These are phyloP conservation scores for Linnemannia zychae DNA, from an alignment of 192 early-diverging fungal species.

Conservation along the genomic window DNA sequence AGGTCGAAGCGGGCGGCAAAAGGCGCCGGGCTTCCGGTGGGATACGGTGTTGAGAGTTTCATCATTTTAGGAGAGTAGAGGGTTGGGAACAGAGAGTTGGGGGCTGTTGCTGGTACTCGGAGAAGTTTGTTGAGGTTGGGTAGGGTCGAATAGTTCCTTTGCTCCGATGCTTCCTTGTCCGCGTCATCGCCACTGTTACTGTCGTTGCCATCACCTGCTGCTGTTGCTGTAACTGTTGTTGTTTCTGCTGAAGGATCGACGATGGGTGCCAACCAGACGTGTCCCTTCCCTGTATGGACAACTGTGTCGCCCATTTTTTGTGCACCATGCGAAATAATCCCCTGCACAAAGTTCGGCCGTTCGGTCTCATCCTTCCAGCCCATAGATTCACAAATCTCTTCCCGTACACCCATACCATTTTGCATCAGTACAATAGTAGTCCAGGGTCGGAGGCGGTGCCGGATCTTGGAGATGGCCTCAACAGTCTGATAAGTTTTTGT, in stretches of 20 bases:
- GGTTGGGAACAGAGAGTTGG: constrained; percentile 16
- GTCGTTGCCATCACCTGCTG: background rate
- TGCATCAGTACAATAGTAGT: constrained; percentile 73
- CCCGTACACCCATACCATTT: constrained; percentile 75
- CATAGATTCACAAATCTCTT: constrained; percentile 63
- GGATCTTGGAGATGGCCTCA: constrained; percentile 63
- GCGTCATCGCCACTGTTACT: background rate
- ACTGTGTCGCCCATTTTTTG: constrained; percentile 61
- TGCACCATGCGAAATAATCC: constrained; percentile 57
- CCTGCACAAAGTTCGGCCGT: constrained; percentile 48
- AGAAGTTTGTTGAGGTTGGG: constrained; percentile 5
- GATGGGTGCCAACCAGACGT: constrained; percentile 62
- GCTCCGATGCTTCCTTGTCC: background rate
- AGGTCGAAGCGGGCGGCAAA: constrained; percentile 42
- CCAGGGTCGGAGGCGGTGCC: constrained; percentile 60
- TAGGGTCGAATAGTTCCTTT: background rate
- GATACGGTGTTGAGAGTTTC: constrained; percentile 20
- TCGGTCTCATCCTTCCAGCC: constrained; percentile 64
- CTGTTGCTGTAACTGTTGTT: background rate
- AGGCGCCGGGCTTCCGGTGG: background rate
- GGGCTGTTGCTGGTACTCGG: constrained; percentile 27
- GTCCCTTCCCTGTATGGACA: constrained; percentile 70
- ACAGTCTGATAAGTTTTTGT: constrained; percentile 77
- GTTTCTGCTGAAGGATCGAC: constrained; percentile 19
- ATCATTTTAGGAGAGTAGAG: background rate